Base-by-base conservation (phyloP, 169 alveolate species). In the Cardiosporidium cionae region DNA sequence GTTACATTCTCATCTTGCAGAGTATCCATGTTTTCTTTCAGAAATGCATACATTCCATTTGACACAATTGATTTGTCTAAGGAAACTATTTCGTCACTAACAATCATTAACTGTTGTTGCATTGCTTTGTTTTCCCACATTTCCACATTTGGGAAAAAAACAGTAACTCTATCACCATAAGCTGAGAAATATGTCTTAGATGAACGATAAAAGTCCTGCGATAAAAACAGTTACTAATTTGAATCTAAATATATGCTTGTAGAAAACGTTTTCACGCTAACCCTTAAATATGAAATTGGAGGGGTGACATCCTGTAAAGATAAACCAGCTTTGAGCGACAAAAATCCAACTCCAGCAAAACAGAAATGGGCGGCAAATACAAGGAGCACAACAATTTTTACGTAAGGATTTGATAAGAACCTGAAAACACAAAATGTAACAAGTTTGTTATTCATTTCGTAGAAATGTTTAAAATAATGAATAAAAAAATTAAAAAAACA, bases 101-200 rank as follows among this genome's bases (percentile, higher is more conserved):
- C 68, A 27, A 68, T 80, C 67, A 76, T 35, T 25, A 84, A 70
- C 34, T 79, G 52, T 6, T 81, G 79, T 36, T 82, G 86, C 16
- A 79, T 80, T 0, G 23, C 74, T 65, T 53, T 34, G 22, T 32
- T 53, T 69, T 76, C 67, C 89, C 89, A 84, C 27, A 62, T 74
- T 31, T 71, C 70, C 36, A 16, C n/a, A 44, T 16, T 44, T 44
- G 58, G 58, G n/a, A 44, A 44, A 44, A 44, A 44, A n/a, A 16
- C 58, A 44, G 58, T 78, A 80, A 32, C 66, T 25, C 52, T 35
- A 58, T 37, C 75, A 80, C 80, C 80, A 7, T 62, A 35, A 78
- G 89, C 4, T 73, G 72, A 32, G 70, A 81, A 68, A n/a, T 44
- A 44, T 16, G 58, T n/a, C n/a, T 44, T n/a, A 16, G 27, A 16